Evolutionary conservation across 2,329 filamentous ascomycete genomes (phyloP), one percentile per base, ranked within the genome.

Genomic region (Venturia oleaginea): DNA sequence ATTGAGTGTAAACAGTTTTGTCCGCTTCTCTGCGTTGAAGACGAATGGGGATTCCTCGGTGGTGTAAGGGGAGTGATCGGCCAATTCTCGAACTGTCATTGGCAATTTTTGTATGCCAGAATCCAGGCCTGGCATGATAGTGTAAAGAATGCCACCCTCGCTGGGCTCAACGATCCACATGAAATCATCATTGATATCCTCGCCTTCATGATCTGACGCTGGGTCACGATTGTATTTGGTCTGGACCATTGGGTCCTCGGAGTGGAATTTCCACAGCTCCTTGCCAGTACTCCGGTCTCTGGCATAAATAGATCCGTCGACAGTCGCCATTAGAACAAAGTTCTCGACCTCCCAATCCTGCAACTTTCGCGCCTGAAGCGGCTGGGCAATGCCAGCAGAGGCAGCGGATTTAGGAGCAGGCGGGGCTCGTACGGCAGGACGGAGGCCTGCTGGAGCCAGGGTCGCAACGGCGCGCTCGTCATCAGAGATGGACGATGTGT

Each of bases 341-440:
- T 97, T 92, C 90, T 97, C 93, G 80, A 97, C 92, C 89, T 97
- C 91, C 93, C 93, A 97, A 81, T 97, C 93, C 85, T 92, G 89
- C 85, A 97, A 83, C 83, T 89, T 95, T 86, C 93, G 92, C 92
- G 92, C 93, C 89, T 72, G 71, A 70, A 84, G 83, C 76, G 90
- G 89, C 89, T 90, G 87, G 81, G 88, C 84, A 65, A 80, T 73
- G 72, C 76, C 79, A 70, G 82, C 83, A 79, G 83, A 84, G 79
- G 75, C 75, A 70, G 75, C 74, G 71, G 73, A 85, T 83, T 73
- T 70, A 71, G 86, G 86, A 86, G 86, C 86, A 86, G 86, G 85
- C 86, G 89, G 90, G 91, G 92, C 92, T 96, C 91, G 85, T 83
- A 97, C 92, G 90, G 91, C 85, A 82, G 85, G 80, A 73, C 80